phyloP scores from a whole-genome alignment of 352 stramenopile species.

The Achlya hypogyna region DNA sequence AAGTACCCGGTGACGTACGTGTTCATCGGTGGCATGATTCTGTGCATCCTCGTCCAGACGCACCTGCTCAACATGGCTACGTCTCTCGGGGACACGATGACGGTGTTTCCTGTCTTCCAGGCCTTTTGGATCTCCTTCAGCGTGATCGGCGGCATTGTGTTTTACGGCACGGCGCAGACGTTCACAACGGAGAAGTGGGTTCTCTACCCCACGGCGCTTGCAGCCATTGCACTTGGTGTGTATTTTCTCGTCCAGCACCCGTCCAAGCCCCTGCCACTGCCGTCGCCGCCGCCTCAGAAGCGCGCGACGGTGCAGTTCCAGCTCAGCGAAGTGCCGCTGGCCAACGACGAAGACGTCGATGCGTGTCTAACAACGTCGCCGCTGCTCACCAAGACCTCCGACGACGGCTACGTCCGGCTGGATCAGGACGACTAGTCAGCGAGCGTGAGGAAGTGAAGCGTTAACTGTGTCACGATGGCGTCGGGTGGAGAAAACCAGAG shows the following conservation, averaged over 20 bases:
- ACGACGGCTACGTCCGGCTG: slow-evolving; percentile 12
- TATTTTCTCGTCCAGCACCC: slow-evolving; percentile 58
- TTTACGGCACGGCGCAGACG: slow-evolving; percentile 67
- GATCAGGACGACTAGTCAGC: neutral
- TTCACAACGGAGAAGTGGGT: slow-evolving; percentile 47
- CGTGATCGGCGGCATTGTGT: slow-evolving; percentile 72
- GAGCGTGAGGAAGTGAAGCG: no score
- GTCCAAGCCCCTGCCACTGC: slow-evolving; percentile 5
- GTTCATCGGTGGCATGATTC: slow-evolving; percentile 78
- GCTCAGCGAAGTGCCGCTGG: slow-evolving; percentile 7
- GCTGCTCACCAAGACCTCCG: neutral
- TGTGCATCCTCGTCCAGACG: slow-evolving; percentile 79
- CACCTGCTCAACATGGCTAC: slow-evolving; percentile 84
- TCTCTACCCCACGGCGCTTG: slow-evolving; percentile 63
- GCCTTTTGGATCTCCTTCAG: slow-evolving; percentile 84
- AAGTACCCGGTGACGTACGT: slow-evolving; percentile 77
- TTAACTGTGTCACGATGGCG: no score
- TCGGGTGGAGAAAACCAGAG: no score
- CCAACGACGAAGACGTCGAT: neutral
- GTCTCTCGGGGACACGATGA: slow-evolving; percentile 79
- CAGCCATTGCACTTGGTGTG: slow-evolving; percentile 60
- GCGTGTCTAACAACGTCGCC: slow-evolving; percentile 13
- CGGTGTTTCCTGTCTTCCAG: slow-evolving; percentile 83
- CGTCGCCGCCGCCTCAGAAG: neutral
- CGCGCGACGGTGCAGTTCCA: slow-evolving; percentile 8